phyloP scores from a whole-genome alignment of 2,329 filamentous ascomycete genomes.

The Ophiostoma tasmaniense region DNA sequence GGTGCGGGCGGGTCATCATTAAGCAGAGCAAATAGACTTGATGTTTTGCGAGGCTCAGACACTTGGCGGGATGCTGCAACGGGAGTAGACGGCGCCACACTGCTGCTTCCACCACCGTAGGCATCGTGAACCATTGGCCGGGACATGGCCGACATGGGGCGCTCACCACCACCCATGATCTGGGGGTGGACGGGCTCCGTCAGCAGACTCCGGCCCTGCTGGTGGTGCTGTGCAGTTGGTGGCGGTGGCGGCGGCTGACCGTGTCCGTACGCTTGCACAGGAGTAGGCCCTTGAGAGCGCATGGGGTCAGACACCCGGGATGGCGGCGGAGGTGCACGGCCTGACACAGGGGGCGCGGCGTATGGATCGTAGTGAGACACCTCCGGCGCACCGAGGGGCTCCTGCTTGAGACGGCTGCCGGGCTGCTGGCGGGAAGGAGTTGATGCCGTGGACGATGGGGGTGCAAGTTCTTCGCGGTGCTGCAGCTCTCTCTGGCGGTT shows the following conservation, averaged over 20 bases:
- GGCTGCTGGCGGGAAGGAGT: conserved; percentile 9
- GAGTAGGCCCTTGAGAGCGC: conserved; percentile 1
- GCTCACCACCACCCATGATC: conserved; percentile 12
- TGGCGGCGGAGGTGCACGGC: conserved; percentile 2
- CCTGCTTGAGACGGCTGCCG: conserved; percentile 10
- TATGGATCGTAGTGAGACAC: conserved; percentile 16
- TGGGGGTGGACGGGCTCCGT: conserved; percentile 19
- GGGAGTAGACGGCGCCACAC: conserved; percentile 22
- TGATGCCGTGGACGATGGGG: conserved; percentile 10
- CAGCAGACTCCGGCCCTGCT: conserved; percentile 17
- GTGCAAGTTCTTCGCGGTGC: conserved; percentile 23
- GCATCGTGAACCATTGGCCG: conserved; percentile 27
- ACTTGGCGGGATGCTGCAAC: conserved; percentile 29
- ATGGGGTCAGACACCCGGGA: conserved; percentile 7
- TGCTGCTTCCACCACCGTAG: conserved; percentile 2
- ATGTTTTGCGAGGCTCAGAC: conserved; percentile 40
- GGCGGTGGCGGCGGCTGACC: neutral
- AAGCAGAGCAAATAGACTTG: conserved; percentile 54
- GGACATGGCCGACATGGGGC: conserved; percentile 19
- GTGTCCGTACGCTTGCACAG: neutral
- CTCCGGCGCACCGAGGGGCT: conserved; percentile 7
- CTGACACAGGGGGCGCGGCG: neutral
- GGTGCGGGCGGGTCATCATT: conserved; percentile 50
- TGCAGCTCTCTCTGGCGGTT: conserved; percentile 20
- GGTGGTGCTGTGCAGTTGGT: conserved; percentile 7